These are phyloP conservation scores for Hypoxylon sp. DNA, from an alignment of 2,329 filamentous ascomycete species.

Conservation along the genomic window DNA sequence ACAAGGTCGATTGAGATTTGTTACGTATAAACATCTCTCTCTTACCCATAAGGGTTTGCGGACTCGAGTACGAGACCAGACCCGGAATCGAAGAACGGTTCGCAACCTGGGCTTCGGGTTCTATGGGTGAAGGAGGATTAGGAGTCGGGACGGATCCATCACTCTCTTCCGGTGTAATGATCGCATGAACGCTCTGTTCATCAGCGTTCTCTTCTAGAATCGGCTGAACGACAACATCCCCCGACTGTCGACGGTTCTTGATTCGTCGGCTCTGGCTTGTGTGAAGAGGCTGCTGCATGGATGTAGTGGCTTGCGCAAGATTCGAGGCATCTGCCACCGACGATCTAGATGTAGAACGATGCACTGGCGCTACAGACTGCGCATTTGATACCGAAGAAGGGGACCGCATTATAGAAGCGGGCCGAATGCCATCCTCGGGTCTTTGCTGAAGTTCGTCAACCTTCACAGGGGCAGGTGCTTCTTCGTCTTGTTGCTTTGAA, in stretches of 20 bases:
- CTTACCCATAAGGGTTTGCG: slow-evolving; percentile 64
- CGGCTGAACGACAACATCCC: slow-evolving; percentile 47
- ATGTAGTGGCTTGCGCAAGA: slow-evolving; percentile 5
- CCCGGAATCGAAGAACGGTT: slow-evolving; percentile 51
- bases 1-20: slow-evolving; percentile 57
- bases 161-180: slow-evolving; percentile 38
- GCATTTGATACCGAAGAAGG: slow-evolving; percentile 43
- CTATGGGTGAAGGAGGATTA: slow-evolving; percentile 30
- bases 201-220: slow-evolving; percentile 55
- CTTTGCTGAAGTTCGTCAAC: slow-evolving; percentile 72
- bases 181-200: slow-evolving; percentile 26
- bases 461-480: slow-evolving; percentile 66
- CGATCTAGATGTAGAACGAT: slow-evolving; percentile 38
- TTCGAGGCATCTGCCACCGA: slow-evolving; percentile 8
- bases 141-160: slow-evolving; percentile 23
- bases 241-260: slow-evolving; percentile 41
- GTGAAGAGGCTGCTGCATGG: slow-evolving; percentile 24
- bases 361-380: slow-evolving; percentile 21
- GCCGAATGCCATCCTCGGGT: slow-evolving; percentile 58
- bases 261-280: slow-evolving; percentile 37
- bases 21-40: slow-evolving; percentile 63
- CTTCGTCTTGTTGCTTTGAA: slow-evolving; percentile 55
- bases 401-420: slow-evolving; percentile 47
- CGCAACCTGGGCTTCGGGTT: slow-evolving; percentile 20
- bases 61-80: slow-evolving; percentile 59